Percentiles rank a stretch among this genome's conserved stretches.
phyloP scores from a whole-genome alignment of 2,329 filamentous ascomycete species.

The Talaromyces sp. region DNA sequence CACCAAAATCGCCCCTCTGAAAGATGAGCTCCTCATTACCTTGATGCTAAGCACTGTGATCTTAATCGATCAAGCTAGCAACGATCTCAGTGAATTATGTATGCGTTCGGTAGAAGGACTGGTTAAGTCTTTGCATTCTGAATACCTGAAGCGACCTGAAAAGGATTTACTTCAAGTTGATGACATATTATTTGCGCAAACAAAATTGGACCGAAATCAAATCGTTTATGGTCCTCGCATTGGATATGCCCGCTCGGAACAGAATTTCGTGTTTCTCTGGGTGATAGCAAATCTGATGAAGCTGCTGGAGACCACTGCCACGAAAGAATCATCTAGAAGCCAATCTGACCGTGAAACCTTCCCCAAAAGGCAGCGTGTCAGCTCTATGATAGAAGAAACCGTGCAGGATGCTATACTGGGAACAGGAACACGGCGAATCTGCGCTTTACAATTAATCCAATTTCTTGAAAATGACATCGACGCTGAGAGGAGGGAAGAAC shows the following conservation, averaged over 20 bases:
- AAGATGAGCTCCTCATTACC: conserved; percentile 76
- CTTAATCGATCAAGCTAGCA: conserved; percentile 48
- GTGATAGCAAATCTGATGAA: conserved; percentile 45
- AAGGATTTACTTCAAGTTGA: conserved; percentile 76
- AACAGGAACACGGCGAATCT: conserved; percentile 45
- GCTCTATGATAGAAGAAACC: conserved; percentile 40
- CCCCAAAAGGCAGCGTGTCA: conserved; percentile 41
- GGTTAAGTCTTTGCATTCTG: conserved; percentile 69
- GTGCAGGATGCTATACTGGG: conserved; percentile 40
- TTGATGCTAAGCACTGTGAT: conserved; percentile 68
- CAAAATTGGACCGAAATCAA: conserved; percentile 37
- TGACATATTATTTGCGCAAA: conserved; percentile 64
- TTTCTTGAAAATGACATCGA: conserved; percentile 53
- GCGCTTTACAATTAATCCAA: conserved; percentile 58
- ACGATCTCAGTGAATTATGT: conserved; percentile 44
- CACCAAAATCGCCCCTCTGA: conserved; percentile 63
- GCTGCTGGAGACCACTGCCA: conserved; percentile 35
- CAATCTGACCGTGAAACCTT: conserved; percentile 19
- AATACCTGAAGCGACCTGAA: conserved; percentile 74
- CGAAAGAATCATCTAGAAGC: conserved; percentile 9
- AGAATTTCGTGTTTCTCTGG: conserved; percentile 46
- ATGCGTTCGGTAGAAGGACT: conserved; percentile 62
- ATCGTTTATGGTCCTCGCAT: conserved; percentile 41
- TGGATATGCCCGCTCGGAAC: conserved; percentile 38
- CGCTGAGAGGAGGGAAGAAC: conserved; percentile 55